phyloP scores from a whole-genome alignment of 2,329 filamentous ascomycete genomes.

The Thielaviopsis euricoi region DNA sequence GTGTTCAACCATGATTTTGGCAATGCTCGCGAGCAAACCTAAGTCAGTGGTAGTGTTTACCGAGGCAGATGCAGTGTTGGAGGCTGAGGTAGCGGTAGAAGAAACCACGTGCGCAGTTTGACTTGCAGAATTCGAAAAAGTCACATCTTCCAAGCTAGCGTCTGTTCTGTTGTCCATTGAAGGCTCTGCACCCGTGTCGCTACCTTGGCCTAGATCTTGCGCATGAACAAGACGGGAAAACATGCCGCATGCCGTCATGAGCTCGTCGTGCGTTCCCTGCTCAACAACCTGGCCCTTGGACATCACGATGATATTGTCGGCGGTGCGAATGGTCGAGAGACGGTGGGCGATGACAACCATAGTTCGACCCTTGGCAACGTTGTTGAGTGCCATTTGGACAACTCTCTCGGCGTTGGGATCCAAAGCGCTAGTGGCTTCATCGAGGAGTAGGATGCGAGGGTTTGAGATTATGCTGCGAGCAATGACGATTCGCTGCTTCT shows the following conservation, averaged over 20 bases:
- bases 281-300: constrained; percentile 42
- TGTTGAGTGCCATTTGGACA: constrained; percentile 39
- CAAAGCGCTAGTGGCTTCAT: constrained; percentile 50
- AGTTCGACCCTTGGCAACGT: constrained; percentile 38
- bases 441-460: constrained; percentile 46
- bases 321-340: constrained; percentile 40
- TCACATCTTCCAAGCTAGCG: not conserved
- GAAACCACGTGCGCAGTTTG: not conserved
- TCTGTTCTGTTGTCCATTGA: not conserved
- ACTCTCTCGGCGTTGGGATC: constrained; percentile 29
- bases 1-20: constrained; percentile 3
- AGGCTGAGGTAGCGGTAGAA: not conserved
- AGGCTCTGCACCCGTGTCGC: not conserved
- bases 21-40: constrained; percentile 1
- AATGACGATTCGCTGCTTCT: constrained; percentile 50
- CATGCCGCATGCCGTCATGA: constrained; percentile 30
- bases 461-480: constrained; percentile 49
- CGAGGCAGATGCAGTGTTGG: not conserved
- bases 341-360: constrained; percentile 50
- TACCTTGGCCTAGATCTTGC: constrained; percentile 22
- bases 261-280: constrained; percentile 42
- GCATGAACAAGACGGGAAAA: constrained; percentile 34
- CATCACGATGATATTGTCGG: constrained; percentile 51
- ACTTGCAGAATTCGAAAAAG: not conserved
- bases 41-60: not conserved